Base-by-base conservation (phyloP, 2,329 filamentous ascomycete species). In the Trichoderma gracile region DNA sequence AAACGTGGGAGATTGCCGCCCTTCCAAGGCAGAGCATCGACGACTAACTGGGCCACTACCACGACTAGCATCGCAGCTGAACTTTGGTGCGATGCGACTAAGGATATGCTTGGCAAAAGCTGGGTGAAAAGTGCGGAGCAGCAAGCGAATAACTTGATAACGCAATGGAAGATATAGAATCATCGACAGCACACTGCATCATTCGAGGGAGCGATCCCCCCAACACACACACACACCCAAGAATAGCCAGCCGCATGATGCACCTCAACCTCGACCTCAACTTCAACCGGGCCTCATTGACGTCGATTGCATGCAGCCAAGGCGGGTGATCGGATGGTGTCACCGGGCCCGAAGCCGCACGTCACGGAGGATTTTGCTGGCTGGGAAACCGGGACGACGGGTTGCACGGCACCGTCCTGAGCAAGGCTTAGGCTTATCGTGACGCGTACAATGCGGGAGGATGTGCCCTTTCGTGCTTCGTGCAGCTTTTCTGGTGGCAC, bases 261-360 rank as follows among this genome's bases (percentile, higher is more conserved):
- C 5, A 33, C 33, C 30, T 57, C 49, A 30, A 25, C 3, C 5
- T 25, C 25, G 5, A 27, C 25, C 4, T 27, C 25, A 27, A 23
- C 50, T 27, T 50, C 50, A 45, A 42, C 25, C 17, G 42, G 33
- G 33, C 54, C 33, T 55, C 59, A 52, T 43, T 62, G 59, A 62
- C 59, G 59, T 62, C 46, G 21, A 52, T 21, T 47, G 23, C n/a
- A 38, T 25, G 59, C 21, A 50, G 59, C 49, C 42, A 62, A 47
- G 59, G 21, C 49, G 59, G 57, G 49, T 40, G 59, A 62, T 46
- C 59, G 59, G 59, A 43, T 54, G 45, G 33, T 23, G 45, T n/a
- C 40, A 59, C 45, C 40, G 42, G 23, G 23, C 10, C 21, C 14
- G 23, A 52, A 52, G 57, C 21, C 25, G 57, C 57, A 43, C 46